These are phyloP conservation scores for Tetragonia tetragonoides DNA, from an alignment of 148 eudicot genomes.

Conservation along the genomic window DNA sequence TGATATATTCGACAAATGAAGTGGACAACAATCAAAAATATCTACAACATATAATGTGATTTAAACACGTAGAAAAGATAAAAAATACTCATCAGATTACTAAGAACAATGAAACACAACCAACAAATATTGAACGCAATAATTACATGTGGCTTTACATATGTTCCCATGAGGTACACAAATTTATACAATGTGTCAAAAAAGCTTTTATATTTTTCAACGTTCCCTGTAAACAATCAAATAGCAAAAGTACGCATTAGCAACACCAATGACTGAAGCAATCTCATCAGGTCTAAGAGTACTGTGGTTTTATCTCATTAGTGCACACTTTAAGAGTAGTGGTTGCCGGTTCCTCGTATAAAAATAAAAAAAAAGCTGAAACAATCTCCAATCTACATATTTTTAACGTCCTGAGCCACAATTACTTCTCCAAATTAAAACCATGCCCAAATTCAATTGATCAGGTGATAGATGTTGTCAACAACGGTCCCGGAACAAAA, in stretches of 20 bases:
- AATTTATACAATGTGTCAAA: slow-evolving; percentile 69
- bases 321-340: too few relatives aligned
- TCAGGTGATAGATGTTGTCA: slow-evolving; percentile 52
- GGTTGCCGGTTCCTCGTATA: too few relatives aligned
- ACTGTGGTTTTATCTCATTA: too few relatives aligned
- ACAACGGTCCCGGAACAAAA: slow-evolving; percentile 86
- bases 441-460: slow-evolving; percentile 63
- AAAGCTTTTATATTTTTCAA: slow-evolving; percentile 71
- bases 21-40: not conserved
- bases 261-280: slow-evolving; percentile 7
- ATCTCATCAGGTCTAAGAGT: too few relatives aligned
- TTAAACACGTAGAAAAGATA: not conserved
- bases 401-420: not conserved
- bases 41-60: not conserved
- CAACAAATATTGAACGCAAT: not conserved
- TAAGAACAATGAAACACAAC: too few relatives aligned
- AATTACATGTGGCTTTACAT: slow-evolving; percentile 91
- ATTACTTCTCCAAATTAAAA: slow-evolving; percentile 1
- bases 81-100: not conserved
- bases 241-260: not conserved
- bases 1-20: not conserved
- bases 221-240: slow-evolving; percentile 57
- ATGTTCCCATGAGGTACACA: slow-evolving; percentile 88
- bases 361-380: too few relatives aligned
- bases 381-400: not conserved